Conservation (phyloP, 192 early-diverging fungal species). For the Kappamyces sp. region DNA sequence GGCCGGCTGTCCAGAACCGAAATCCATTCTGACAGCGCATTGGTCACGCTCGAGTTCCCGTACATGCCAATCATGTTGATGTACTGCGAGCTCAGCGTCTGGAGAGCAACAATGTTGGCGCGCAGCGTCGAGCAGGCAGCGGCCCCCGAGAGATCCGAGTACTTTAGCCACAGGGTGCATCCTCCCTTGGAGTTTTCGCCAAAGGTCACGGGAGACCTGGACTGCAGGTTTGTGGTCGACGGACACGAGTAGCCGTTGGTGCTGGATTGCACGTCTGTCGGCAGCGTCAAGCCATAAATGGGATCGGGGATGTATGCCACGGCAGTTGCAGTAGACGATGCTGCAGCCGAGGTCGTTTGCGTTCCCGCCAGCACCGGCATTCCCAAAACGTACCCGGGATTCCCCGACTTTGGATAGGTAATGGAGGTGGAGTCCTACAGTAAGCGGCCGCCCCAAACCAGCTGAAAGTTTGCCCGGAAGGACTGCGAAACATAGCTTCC, state of each 20-base stretch:
- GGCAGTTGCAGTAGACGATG: neutral
- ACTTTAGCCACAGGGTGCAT: constrained; percentile 24
- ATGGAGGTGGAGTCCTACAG: neutral
- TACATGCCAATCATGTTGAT: constrained; percentile 18
- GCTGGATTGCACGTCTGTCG: constrained; percentile 32
- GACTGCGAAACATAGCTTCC: neutral
- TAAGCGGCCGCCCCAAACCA: neutral
- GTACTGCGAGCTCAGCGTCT: constrained; percentile 7
- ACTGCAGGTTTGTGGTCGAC: neutral
- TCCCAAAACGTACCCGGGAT: constrained; percentile 17
- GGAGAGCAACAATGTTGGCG: neutral
- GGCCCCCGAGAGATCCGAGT: constrained; percentile 23
- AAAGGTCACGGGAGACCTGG: constrained; percentile 17
- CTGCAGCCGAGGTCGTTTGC: neutral
- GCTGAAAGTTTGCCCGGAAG: neutral
- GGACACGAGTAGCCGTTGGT: constrained; percentile 30
- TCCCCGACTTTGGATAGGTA: constrained; percentile 11
- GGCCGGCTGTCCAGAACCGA: constrained; percentile 1
- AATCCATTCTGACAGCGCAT: constrained; percentile 21
- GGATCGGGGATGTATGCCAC: constrained; percentile 19
- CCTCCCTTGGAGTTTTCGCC: constrained; percentile 12
- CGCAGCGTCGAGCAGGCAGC: constrained; percentile 4
- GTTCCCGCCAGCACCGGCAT: constrained; percentile 13
- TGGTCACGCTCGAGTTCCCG: constrained; percentile 16
- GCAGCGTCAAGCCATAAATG: constrained; percentile 9